phyloP scores from a whole-genome alignment of 2,329 filamentous ascomycete genomes.

The Diaporthe citri region DNA sequence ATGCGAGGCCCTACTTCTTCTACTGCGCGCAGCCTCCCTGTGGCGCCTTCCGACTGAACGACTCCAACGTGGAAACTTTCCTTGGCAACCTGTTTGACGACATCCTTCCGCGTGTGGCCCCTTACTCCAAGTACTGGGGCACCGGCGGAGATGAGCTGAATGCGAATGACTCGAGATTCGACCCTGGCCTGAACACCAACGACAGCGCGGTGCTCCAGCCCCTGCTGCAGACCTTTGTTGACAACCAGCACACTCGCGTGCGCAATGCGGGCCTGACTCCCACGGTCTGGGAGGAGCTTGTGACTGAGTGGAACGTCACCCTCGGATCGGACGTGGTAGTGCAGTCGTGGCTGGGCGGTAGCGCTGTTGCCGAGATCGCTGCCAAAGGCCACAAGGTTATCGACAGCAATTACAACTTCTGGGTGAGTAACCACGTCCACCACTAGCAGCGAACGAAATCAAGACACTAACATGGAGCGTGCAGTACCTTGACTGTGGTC shows the following conservation, averaged over 20 bases:
- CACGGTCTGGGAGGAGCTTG: slow-evolving; percentile 91
- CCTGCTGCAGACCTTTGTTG: slow-evolving; percentile 82
- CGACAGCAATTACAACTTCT: slow-evolving; percentile 81
- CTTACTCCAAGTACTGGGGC: slow-evolving; percentile 83
- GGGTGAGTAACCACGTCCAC: slow-evolving; percentile 63
- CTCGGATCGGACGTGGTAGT: slow-evolving; percentile 79
- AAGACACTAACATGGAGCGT: slow-evolving; percentile 42
- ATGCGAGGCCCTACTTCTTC: slow-evolving; percentile 66
- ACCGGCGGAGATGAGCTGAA: slow-evolving; percentile 92
- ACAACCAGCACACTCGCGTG: slow-evolving; percentile 76
- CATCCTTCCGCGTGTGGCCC: slow-evolving; percentile 77
- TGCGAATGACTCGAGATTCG: slow-evolving; percentile 78
- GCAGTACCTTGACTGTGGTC: slow-evolving; percentile 86
- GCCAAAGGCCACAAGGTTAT: slow-evolving; percentile 77
- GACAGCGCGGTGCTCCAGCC: slow-evolving; percentile 75
- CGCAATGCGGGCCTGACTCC: slow-evolving; percentile 75
- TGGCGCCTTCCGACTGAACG: slow-evolving; percentile 82
- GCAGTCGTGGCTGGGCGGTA: slow-evolving; percentile 80
- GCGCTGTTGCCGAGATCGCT: slow-evolving; percentile 71
- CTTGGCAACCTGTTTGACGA: slow-evolving; percentile 81
- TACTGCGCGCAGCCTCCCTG: slow-evolving; percentile 75
- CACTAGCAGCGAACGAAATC: neutral
- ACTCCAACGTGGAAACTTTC: slow-evolving; percentile 76
- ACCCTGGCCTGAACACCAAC: slow-evolving; percentile 79
- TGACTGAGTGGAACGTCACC: slow-evolving; percentile 81